phyloP scores from a whole-genome alignment of 2,329 filamentous ascomycete genomes.

The Colletotrichum lupini region DNA sequence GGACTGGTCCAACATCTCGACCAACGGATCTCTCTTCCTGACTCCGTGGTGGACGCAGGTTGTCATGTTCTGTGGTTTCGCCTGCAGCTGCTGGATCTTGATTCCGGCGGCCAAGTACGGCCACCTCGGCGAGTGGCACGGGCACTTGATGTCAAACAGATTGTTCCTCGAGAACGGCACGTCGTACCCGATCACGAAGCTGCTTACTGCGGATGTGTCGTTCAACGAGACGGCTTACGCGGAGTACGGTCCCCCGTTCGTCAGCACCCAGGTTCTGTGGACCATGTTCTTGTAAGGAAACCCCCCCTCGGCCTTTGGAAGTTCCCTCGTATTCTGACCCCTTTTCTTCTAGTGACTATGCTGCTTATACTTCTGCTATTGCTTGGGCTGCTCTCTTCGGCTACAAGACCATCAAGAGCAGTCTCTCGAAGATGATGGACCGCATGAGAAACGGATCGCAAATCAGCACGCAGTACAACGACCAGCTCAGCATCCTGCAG shows the following conservation, averaged over 20 bases:
- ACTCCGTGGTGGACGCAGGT: constrained; percentile 63
- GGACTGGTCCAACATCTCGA: constrained; percentile 59
- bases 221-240: constrained; percentile 71
- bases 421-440: constrained; percentile 36
- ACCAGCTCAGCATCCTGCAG: constrained; percentile 69
- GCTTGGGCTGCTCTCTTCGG: constrained; percentile 61
- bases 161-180: constrained; percentile 61
- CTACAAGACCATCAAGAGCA: constrained; percentile 50
- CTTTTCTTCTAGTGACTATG: constrained; percentile 51
- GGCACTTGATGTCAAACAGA: constrained; percentile 68
- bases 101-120: constrained; percentile 70
- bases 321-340: neutral
- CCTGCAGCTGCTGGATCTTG: constrained; percentile 67
- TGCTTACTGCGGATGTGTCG: constrained; percentile 55
- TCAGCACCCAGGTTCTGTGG: constrained; percentile 43
- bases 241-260: constrained; percentile 64
- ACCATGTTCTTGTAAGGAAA: constrained; percentile 19
- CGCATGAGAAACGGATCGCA: constrained; percentile 54
- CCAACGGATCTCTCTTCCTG: constrained; percentile 59
- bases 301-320: neutral
- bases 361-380: constrained; percentile 63
- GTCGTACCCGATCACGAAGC: constrained; percentile 52
- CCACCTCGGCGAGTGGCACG: constrained; percentile 57
- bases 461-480: constrained; percentile 60
- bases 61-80: constrained; percentile 65